Evolutionary conservation across 2,329 filamentous ascomycete species (phyloP), one percentile per base, ranked within the genome.

Genomic region (Nemania diffusa): DNA sequence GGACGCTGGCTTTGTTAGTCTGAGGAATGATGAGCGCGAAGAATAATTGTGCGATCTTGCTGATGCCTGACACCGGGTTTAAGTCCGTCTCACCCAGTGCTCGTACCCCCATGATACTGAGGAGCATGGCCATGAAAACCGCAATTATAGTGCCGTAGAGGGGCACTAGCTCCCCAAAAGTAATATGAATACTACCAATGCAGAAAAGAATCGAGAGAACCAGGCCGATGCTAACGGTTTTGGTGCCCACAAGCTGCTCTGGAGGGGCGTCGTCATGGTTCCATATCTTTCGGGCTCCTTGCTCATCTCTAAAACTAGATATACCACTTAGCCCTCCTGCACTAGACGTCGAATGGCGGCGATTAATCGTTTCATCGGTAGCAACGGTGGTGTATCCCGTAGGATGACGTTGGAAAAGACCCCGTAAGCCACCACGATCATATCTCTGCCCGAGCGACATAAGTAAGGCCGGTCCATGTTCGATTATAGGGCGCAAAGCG

Each of bases 41-140:
- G 76, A 98, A 91, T 2, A 99, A 88, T 79, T 99, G 96, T 0
- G 96, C 97, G 2, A 99, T 86, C 82, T 99, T 99, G 77, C 92
- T 95, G 79, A 98, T 99, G 37, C 96, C 96, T 0, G 93, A 97
- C 2, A 98, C 96, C 0, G 96, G 96, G 76, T 98, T 98, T 9
- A 99, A 85, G 75, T 99, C 96, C 5, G 96, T 98, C 82, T 98
- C 88, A 9, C 89, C 89, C 0, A 91, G 79, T 0, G 90, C 89
- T 34, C 90, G 81, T 11, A 91, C 90, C 3, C 89, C 90, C 88
- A 91, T 91, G 61, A 96, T 90, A 63, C 91, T 92, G 20, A 89
- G 85, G 0, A 94, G 73, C 26, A 99, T 87, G 1, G 96, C 93
- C 78, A 98, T 90, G 29, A 97, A 78, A 6, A 97, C 95, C 2